These are phyloP conservation scores for Balamuthia mandrillaris DNA, from an alignment of 208 protist genomes.

Conservation along the genomic window DNA sequence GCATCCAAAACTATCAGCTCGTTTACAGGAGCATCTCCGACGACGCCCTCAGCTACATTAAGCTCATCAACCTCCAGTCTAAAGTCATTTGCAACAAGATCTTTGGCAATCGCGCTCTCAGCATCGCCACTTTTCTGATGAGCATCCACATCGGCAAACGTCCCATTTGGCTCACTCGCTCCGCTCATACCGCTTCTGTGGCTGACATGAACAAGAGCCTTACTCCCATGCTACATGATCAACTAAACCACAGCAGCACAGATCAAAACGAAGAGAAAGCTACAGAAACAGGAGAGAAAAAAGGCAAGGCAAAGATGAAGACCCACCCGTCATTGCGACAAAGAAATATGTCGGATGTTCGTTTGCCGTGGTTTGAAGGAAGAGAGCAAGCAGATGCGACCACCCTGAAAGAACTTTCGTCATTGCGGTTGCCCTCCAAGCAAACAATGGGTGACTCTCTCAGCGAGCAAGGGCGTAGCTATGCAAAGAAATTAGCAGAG, in stretches of 20 bases:
- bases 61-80: background rate
- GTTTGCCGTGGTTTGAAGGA: too few species aligned
- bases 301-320: background rate
- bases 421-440: too few species aligned
- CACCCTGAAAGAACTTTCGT: too few species aligned
- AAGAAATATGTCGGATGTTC: too few species aligned
- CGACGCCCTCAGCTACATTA: constrained; percentile 21
- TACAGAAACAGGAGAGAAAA: background rate
- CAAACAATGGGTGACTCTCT: too few species aligned
- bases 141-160: background rate
- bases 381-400: too few species aligned
- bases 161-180: constrained; percentile 19
- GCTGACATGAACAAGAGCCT: too few species aligned
- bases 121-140: background rate
- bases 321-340: too few species aligned
- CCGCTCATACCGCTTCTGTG: background rate
- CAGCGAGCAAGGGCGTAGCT: too few species aligned
- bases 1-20: background rate
- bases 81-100: constrained; percentile 35
- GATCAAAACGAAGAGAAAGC: background rate
- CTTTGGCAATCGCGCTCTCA: constrained; percentile 22
- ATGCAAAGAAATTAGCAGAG: too few species aligned
- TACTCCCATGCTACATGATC: too few species aligned
- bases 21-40: background rate
- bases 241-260: background rate